Conservation (phyloP, 148 eudicot genomes). For the Rhododendron vialii region DNA sequence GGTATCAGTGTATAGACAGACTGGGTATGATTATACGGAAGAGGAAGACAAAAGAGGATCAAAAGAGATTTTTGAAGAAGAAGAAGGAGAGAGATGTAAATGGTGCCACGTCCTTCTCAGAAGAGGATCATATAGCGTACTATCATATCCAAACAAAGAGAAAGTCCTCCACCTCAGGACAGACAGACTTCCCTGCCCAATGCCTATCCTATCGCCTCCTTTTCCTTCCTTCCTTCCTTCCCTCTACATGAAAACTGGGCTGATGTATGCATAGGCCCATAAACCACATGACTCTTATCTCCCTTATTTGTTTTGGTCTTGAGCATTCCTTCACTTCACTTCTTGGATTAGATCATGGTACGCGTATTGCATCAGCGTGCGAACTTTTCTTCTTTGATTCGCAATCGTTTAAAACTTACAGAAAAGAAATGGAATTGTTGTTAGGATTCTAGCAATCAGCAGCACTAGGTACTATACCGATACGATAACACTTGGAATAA, state of each 20-base stretch:
- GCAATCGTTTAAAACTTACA: no score
- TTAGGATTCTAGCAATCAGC: no score
- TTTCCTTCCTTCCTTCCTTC: no score
- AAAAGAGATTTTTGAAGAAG: not conserved
- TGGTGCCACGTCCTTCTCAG: slow-evolving; percentile 53
- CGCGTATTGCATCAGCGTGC: not conserved
- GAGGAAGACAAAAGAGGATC: not conserved
- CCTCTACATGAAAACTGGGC: not conserved
- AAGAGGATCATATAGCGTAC: slow-evolving; percentile 20
- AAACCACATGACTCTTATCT: not conserved
- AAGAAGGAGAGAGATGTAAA: slow-evolving; percentile 27
- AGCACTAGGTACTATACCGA: no score
- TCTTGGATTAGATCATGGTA: not conserved
- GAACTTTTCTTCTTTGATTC: not conserved
- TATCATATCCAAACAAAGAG: not conserved
- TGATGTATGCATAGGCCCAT: not conserved
- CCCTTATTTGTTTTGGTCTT: not conserved
- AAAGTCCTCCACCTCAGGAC: slow-evolving; percentile 4
- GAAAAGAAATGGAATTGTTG: not conserved
- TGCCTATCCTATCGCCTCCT: no score
- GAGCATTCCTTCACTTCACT: not conserved
- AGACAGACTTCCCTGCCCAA: no score
- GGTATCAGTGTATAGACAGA: no score
- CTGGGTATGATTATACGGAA: not conserved
- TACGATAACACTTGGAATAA: no score